Evolutionary conservation across 306 rosid species (phyloP), one percentile per base, ranked within the genome.

Genomic region (Cucumis hystrix): DNA sequence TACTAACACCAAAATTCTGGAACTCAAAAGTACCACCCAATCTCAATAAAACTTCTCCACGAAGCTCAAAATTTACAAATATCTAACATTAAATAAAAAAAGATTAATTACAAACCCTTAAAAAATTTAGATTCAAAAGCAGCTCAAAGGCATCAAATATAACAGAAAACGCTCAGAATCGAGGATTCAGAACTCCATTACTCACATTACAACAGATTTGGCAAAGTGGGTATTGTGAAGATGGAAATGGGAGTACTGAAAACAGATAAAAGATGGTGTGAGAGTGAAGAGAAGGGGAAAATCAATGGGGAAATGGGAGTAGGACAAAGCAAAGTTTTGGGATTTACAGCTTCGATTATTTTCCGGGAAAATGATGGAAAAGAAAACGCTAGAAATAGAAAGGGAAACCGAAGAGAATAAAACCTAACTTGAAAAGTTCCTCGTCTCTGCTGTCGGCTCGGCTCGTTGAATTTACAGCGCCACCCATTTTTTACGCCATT

Each of bases 361-460:
- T 69, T 70, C 75, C 59, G 59, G 59, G 57, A 70, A 70, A 70
- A 23, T 47, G 35, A 15, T 47, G 75, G 75, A 47, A 70, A 47
- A 70, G 59, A 45, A 23, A 45, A 47, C 25, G 59, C 41, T 70
- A 25, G 75, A 68, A 68, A 68, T 70, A 23, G 75, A 68, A 41
- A 68, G 75, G 40, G 37, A 7, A 70, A 25, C 40, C 7, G 13
- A 47, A 70, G 59, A 70, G 21, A 70, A 15, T 47, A 70, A 45
- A 70, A 40, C 75, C 23, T 23, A 70, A 45, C 52, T 12, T 14
- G 33, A 13, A 47, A 25, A 70, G n/a, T 70, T 47, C 59, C 7
- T 45, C 56, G 20, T 1, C 37, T 3, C 39, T 13, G 57, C 15
- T 69, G 57, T 70, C 75, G 75, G 58, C 75, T 70, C 56, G 56